phyloP scores from a whole-genome alignment of 768 basidiomycete genomes.

The Kondoa subrosea region DNA sequence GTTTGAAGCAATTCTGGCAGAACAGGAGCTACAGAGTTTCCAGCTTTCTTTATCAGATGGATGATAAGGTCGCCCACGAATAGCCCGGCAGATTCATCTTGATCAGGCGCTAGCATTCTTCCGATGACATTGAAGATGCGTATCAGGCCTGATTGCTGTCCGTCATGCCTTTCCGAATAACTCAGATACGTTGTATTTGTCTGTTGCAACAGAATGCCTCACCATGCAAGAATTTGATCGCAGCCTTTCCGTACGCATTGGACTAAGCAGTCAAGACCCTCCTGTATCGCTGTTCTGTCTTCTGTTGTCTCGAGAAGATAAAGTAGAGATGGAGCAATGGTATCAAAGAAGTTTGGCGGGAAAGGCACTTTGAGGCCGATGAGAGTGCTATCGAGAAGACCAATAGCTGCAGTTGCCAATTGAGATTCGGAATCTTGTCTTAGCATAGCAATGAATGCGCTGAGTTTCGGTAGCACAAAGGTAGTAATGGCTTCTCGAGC shows the following conservation, averaged over 20 bases:
- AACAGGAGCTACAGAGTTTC: slow-evolving; percentile 61
- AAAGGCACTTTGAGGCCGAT: slow-evolving; percentile 42
- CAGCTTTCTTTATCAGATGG: slow-evolving; percentile 69
- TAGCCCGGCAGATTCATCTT: slow-evolving; percentile 81
- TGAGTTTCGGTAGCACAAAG: slow-evolving; percentile 55
- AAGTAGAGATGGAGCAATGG: slow-evolving; percentile 60
- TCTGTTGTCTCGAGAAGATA: slow-evolving; percentile 50
- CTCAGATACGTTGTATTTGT: slow-evolving; percentile 31
- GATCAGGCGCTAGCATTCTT: slow-evolving; percentile 50
- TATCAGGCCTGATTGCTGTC: slow-evolving; percentile 44
- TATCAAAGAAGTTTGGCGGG: slow-evolving; percentile 55
- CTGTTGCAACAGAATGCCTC: slow-evolving; percentile 8
- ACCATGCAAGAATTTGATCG: slow-evolving; percentile 61
- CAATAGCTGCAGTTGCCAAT: slow-evolving; percentile 61
- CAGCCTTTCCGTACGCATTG: slow-evolving; percentile 73
- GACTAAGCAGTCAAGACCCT: slow-evolving; percentile 65
- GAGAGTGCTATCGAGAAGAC: slow-evolving; percentile 56
- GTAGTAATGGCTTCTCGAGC: slow-evolving; percentile 59
- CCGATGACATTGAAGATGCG: slow-evolving; percentile 59
- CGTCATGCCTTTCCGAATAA: slow-evolving; percentile 45
- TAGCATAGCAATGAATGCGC: slow-evolving; percentile 41
- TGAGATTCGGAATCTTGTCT: slow-evolving; percentile 40
- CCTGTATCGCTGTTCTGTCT: slow-evolving; percentile 55
- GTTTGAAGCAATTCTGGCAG: slow-evolving; percentile 73
- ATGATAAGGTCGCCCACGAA: slow-evolving; percentile 90